A percentile compares a stretch with the other conserved stretches of the same genome.
phyloP scores from a whole-genome alignment of 306 rosid species.

The Trifolium dubium region DNA sequence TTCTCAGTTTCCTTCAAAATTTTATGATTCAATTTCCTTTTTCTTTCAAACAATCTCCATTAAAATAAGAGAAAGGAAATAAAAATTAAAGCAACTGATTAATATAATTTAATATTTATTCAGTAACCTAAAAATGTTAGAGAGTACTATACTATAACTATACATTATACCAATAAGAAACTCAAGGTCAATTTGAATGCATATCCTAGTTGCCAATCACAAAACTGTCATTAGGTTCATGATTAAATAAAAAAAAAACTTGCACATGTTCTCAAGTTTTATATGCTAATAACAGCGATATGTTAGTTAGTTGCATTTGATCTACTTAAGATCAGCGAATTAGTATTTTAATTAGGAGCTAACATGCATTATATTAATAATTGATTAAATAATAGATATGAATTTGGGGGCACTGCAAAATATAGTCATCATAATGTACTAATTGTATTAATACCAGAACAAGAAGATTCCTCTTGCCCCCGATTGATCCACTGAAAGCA shows the following conservation, averaged over 20 bases:
- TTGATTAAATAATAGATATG: constrained; percentile 23
- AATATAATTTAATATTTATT: not conserved
- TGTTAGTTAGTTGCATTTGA: constrained; percentile 2
- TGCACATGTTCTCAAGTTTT: not conserved
- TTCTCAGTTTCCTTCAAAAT: constrained; percentile 16
- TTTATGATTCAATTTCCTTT: not conserved
- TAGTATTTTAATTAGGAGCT: not conserved
- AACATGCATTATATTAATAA: constrained; percentile 7
- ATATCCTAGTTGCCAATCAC: constrained; percentile 20
- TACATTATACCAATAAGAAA: not conserved
- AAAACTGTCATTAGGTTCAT: constrained; percentile 13
- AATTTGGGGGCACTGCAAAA: constrained; percentile 13
- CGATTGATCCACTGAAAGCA: not conserved
- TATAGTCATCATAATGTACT: constrained; percentile 3
- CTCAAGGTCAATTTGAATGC: not conserved
- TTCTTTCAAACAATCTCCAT: not conserved
- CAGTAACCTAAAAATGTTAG: not conserved
- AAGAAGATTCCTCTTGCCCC: constrained; percentile 33
- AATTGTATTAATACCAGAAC: constrained; percentile 5
- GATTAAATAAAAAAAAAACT: constrained; percentile 5
- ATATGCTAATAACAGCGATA: not conserved
- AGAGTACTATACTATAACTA: not conserved
- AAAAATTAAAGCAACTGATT: constrained; percentile 1
- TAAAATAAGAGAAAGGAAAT: constrained; percentile 2
- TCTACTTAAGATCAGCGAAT: constrained; percentile 3